Conservation (phyloP, 2,329 filamentous ascomycete species). For the Colletotrichum acutatum region DNA sequence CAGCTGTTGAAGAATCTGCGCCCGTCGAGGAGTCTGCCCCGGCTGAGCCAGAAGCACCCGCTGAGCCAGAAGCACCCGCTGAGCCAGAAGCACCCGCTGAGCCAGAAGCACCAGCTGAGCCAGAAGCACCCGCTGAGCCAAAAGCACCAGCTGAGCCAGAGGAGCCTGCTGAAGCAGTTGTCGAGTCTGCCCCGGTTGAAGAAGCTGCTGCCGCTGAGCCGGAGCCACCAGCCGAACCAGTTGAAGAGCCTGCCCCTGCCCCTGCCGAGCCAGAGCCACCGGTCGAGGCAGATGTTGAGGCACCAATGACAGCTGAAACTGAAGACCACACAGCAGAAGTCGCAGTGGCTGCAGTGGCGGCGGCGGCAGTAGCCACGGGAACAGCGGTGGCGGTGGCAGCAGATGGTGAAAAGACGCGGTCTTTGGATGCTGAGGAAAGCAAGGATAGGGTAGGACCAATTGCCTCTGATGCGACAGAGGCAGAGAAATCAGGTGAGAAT, state of each 20-base stretch:
- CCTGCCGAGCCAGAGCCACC: not conserved
- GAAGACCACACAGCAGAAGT: not conserved
- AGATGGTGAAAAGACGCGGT: constrained; percentile 21
- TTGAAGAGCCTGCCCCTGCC: not conserved
- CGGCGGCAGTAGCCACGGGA: not conserved
- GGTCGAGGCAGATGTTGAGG: not conserved
- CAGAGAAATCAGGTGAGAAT: constrained; percentile 44
- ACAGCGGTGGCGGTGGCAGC: not conserved
- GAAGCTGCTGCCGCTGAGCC: not conserved
- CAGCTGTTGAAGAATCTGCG: too few relatives aligned
- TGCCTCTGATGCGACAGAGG: constrained; percentile 6
- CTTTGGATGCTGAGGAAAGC: constrained; percentile 35
- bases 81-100: not conserved
- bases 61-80: not conserved
- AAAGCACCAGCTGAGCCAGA: not conserved
- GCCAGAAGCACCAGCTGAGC: not conserved
- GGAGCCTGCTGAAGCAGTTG: not conserved
- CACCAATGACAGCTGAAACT: not conserved
- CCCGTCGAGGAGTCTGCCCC: too few relatives aligned
- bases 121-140: not conserved
- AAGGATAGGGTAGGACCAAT: constrained; percentile 37
- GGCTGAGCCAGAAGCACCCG: too few relatives aligned
- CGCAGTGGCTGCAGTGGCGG: not conserved
- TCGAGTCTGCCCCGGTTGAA: not conserved
- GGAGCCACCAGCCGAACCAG: not conserved